Base-by-base conservation (phyloP, 2,329 filamentous ascomycete genomes). In the Chaetomiaceae sp. region DNA sequence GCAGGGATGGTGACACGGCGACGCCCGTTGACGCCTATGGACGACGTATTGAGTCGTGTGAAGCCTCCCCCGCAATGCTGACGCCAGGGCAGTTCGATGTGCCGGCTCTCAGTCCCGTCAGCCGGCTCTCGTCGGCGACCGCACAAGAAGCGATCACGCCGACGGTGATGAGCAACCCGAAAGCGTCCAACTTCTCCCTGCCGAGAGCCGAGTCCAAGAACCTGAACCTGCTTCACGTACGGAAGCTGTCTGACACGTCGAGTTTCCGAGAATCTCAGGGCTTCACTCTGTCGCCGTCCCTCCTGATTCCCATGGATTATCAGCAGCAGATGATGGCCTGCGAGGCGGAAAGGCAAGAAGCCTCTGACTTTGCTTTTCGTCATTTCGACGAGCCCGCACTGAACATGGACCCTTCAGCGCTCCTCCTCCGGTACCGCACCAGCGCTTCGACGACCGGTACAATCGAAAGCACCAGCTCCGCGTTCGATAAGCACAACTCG, bases 301-400 rank as follows among this genome's bases (percentile, higher is more conserved):
- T 85, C n/a, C 71, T 85, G 45, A 82, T 85, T 48, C 81, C 82
- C 11, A 67, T 71, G 42, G 82, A 86, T 47, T 82, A 77, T 59
- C 75, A 79, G 48, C 73, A 77, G 56, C 74, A 82, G 59, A 77
- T 82, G 71, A 64, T 77, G 36, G 62, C 67, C 11, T 68, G 69
- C 34, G 73, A 74, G 49, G 60, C 61, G 10, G 62, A 66, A 27
- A 56, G 63, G n/a, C 57, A 60, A 43, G 66, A 69, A 18, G 61
- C 66, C 11, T 62, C 65, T 20, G 66, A 70, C 23, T 67, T 69
- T 42, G 63, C 67, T 13, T 65, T 66, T 10, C 63, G 68, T 40
- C 62, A 65, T 6, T 67, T 64, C 53, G 64, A 64, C 46, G 71
- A 74, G 56, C 71, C 67, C 5, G 63, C 65, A 9, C 58, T 70